Evolutionary conservation across 768 basidiomycete species (phyloP), one percentile per base, ranked within the genome.

Genomic region (Lactarius trivialis): DNA sequence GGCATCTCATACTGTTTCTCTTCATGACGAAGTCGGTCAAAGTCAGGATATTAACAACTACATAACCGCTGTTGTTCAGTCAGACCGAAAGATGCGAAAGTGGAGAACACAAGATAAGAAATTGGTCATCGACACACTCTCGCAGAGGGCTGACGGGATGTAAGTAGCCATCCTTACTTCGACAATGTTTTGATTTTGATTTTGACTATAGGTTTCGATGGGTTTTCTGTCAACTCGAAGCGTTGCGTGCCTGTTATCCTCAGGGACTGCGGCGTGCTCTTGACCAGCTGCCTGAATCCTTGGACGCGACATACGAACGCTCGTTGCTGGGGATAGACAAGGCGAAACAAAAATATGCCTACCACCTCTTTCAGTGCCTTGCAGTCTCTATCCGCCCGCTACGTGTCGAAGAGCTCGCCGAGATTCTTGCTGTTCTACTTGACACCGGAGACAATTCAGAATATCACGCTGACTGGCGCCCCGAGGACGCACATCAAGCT

Each of bases 1-100:
- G 34, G 36, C 43, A 9, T 7, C 53, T 19, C 33, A 28, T 5
- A 24, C 32, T 7, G 43, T 60, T 12, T 60, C 53, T 9, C 60
- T 60, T 34, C 53, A 60, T 14, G 60, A 60, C 6, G 53, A 60
- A 24, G n/a, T 0, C n/a, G 60, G 60, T 17, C 60, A 60, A 37
- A 48, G 2, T 15, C 7, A 37, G 8, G 53, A 55, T 14, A 60
- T 60, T 21, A 7, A 15, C 6, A n/a, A 55, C 26, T 60, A 55
- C n/a, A 15, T 60, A 28, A 30, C 26, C 26, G 36, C 37, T 28
- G 26, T 49, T 8, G 53, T 60, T 14, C 33, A 14, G 19, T 37
- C 53, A 2, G 60, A 55, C 34, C 26, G 26, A 34, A 21, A 0
- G 5, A 55, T 60, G 60, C 2, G 34, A 15, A 55, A 12, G 37